Base-by-base conservation (phyloP, 345 rosid genomes). In the Mallotus nudiflorus region DNA sequence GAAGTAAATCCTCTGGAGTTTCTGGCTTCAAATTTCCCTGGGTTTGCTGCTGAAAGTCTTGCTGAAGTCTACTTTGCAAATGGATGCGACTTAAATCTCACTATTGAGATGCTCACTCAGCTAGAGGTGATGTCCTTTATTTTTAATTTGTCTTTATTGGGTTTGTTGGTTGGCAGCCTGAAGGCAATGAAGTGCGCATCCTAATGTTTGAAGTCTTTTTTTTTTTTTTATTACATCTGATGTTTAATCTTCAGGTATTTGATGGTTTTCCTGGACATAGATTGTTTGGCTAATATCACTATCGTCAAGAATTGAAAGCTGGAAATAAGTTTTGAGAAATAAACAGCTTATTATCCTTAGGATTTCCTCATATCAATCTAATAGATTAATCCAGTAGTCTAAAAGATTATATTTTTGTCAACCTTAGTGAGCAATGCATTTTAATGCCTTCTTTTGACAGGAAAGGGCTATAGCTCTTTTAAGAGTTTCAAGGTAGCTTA, bases 91-190 rank as follows among this genome's bases (percentile, higher is more conserved):
- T 75, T 96, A 77, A 89, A 87, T 68, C 80, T 89, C 80, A 96
- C 99, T 12, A 75, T 96, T 66, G 99, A 96, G 81, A 96, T 92
- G 94, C 98, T 96, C 67, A 96, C 91, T 72, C 98, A 92, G 80
- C 93, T 96, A 25, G 99, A 96, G 99, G 99, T 96, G 40, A 27
- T 22, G 48, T 51, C 62, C 54, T 60, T 46, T 24, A 5, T 51
- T 63, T 42, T 44, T 56, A 68, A 59, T 65, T 73, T 64, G 39
- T 29, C 37, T 60, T 52, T 63, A 52, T 29, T 64, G 29, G 44
- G n/a, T n/a, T n/a, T 35, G 13, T 67, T 63, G 67, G 35, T 9
- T 27, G 35, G 56, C 54, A 28, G 60, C 60, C n/a, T 25, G 53
- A 54, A 69, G 65, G 40, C 9, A 28, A 59, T 60, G 29, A n/a